phyloP scores from a whole-genome alignment of 768 basidiomycete species.

The Phaeotremella fagi region DNA sequence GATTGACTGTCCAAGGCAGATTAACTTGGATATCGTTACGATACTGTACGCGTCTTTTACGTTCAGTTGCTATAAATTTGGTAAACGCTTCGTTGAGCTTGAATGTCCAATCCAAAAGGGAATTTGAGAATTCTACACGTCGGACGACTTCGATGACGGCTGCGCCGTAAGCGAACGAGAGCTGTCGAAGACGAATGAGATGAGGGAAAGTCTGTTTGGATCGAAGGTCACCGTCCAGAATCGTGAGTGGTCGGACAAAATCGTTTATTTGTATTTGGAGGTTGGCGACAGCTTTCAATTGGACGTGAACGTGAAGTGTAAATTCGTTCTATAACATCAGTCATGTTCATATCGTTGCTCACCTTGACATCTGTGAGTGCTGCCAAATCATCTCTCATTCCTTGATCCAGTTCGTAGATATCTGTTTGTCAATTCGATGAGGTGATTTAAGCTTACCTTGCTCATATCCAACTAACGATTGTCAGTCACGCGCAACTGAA shows the following conservation, averaged over 20 bases:
- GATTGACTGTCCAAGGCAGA: slow-evolving; percentile 76
- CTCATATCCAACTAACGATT: neutral
- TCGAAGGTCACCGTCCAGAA: slow-evolving; percentile 65
- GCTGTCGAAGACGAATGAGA: slow-evolving; percentile 77
- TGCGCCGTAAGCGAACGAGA: slow-evolving; percentile 87
- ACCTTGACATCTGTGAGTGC: slow-evolving; percentile 42
- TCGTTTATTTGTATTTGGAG: slow-evolving; percentile 77
- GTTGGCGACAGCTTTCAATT: slow-evolving; percentile 68
- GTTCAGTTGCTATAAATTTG: slow-evolving; percentile 72
- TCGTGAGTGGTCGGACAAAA: slow-evolving; percentile 61
- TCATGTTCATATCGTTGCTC: neutral
- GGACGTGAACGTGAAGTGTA: slow-evolving; percentile 52
- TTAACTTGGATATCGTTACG: slow-evolving; percentile 76
- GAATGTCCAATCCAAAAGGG: slow-evolving; percentile 75
- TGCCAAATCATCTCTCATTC: slow-evolving; percentile 39
- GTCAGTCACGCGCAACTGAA: neutral
- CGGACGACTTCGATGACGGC: slow-evolving; percentile 86
- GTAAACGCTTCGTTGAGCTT: slow-evolving; percentile 81
- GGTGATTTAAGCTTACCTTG: neutral
- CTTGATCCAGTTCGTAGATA: slow-evolving; percentile 31
- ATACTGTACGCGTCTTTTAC: slow-evolving; percentile 77
- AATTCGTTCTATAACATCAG: slow-evolving; percentile 47
- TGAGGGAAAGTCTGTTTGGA: slow-evolving; percentile 74
- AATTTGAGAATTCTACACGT: slow-evolving; percentile 82
- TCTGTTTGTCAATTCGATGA: slow-evolving; percentile 11